Conservation (phyloP, 2,329 filamentous ascomycete genomes). For the Beauveria varroae region DNA sequence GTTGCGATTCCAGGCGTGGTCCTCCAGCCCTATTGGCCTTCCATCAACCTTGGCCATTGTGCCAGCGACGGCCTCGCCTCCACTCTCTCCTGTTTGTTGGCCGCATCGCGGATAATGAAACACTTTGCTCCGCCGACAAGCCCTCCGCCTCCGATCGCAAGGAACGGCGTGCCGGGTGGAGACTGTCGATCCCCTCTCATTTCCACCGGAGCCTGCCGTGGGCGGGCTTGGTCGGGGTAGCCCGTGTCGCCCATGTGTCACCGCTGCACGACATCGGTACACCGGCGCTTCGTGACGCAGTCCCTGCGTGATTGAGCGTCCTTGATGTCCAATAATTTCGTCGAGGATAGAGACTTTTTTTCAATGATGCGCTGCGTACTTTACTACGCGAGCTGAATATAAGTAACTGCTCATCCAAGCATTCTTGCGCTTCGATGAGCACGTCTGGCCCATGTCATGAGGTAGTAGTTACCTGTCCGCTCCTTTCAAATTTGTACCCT, state of each 20-base stretch:
- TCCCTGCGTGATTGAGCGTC: not conserved
- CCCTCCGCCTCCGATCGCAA: not conserved
- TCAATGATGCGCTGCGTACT: not conserved
- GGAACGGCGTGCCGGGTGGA: not conserved
- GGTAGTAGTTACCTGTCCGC: not conserved
- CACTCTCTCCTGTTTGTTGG: not conserved
- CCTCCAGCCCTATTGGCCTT: not conserved
- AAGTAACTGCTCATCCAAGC: not conserved
- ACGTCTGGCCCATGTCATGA: slow-evolving; percentile 1
- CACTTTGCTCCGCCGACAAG: not conserved
- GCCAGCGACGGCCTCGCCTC: not conserved
- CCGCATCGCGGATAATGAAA: not conserved
- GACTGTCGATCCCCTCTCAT: slow-evolving; percentile 10
- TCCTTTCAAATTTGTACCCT: slow-evolving; percentile 12
- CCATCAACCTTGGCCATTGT: not conserved
- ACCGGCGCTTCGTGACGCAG: slow-evolving; percentile 7
- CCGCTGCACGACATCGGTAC: not conserved
- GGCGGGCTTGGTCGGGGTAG: not conserved
- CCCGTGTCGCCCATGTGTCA: not conserved
- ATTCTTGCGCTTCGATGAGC: not conserved
- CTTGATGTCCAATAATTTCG: not conserved
- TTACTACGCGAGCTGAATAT: not conserved
- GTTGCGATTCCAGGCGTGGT: not conserved
- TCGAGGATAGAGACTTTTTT: no score
- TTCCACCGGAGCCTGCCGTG: not conserved